These are phyloP conservation scores for Ascochyta clinopodiicola DNA, from an alignment of 2,329 filamentous ascomycete species.

Conservation along the genomic window DNA sequence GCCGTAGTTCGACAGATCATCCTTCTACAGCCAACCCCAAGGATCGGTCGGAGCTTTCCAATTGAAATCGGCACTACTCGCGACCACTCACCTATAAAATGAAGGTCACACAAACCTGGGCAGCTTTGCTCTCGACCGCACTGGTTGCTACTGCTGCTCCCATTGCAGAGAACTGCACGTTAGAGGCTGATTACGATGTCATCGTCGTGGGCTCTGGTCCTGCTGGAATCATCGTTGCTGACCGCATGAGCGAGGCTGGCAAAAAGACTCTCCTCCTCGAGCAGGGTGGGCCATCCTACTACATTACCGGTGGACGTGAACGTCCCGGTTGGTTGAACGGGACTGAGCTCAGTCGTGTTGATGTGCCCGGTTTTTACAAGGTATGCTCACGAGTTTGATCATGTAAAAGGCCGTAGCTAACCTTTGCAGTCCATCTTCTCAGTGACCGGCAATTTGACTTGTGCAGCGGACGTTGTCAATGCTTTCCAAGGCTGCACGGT, in stretches of 20 bases:
- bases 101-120: slow-evolving; percentile 18
- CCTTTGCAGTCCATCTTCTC: slow-evolving; percentile 53
- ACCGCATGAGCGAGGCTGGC: slow-evolving; percentile 59
- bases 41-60: not conserved
- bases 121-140: slow-evolving; percentile 18
- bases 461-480: slow-evolving; percentile 49
- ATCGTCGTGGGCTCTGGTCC: slow-evolving; percentile 53
- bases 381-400: not conserved
- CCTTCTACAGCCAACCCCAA: slow-evolving; percentile 7
- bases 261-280: slow-evolving; percentile 61
- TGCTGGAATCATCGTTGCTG: slow-evolving; percentile 61
- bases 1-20: not conserved
- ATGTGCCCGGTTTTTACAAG: slow-evolving; percentile 60
- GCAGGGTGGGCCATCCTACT: slow-evolving; percentile 59
- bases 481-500: slow-evolving; percentile 60
- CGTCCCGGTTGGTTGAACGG: slow-evolving; percentile 57
- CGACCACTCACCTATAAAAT: slow-evolving; percentile 8
- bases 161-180: slow-evolving; percentile 1
- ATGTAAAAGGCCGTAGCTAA: not conserved
- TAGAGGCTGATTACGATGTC: slow-evolving; percentile 30
- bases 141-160: slow-evolving; percentile 12
- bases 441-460: slow-evolving; percentile 49
- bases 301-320: slow-evolving; percentile 56
- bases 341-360: slow-evolving; percentile 58
- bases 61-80: not conserved